Percentiles rank a stretch among this genome's conserved stretches.
phyloP scores from a whole-genome alignment of 345 rosid genomes.

The Moricandia moricandioides region DNA sequence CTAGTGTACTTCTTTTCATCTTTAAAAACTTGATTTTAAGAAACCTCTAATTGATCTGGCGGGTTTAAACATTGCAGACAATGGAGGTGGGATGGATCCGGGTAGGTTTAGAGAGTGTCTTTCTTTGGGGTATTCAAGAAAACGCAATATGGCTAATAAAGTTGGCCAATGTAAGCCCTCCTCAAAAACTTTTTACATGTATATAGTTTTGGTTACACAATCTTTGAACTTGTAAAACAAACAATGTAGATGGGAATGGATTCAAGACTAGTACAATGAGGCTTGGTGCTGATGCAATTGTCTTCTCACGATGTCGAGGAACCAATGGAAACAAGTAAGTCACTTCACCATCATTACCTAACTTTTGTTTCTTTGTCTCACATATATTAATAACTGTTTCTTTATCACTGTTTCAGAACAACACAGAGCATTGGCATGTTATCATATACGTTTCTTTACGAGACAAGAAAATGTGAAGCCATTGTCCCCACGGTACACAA shows the following conservation, averaged over 20 bases:
- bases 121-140: constrained; percentile 82
- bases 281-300: constrained; percentile 86
- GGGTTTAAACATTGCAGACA: constrained; percentile 42
- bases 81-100: constrained; percentile 82
- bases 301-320: constrained; percentile 57
- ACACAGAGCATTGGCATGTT: constrained; percentile 70
- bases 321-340: constrained; percentile 46
- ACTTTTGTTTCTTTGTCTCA: neutral
- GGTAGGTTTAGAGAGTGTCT: constrained; percentile 68
- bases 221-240: neutral
- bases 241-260: constrained; percentile 73
- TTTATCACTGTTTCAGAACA: constrained; percentile 35
- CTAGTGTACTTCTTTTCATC: neutral
- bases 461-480: constrained; percentile 64
- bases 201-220: neutral
- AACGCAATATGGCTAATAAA: constrained; percentile 62
- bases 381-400: neutral
- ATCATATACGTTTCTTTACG: constrained; percentile 64
- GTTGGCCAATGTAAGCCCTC: constrained; percentile 73
- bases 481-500: constrained; percentile 76
- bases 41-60: neutral
- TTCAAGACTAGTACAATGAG: constrained; percentile 89
- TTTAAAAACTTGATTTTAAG: neutral
- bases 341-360: neutral
- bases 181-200: neutral